Evolutionary conservation across 257 asterid species (phyloP).

Genomic region (Gardenia jasminoides): DNA sequence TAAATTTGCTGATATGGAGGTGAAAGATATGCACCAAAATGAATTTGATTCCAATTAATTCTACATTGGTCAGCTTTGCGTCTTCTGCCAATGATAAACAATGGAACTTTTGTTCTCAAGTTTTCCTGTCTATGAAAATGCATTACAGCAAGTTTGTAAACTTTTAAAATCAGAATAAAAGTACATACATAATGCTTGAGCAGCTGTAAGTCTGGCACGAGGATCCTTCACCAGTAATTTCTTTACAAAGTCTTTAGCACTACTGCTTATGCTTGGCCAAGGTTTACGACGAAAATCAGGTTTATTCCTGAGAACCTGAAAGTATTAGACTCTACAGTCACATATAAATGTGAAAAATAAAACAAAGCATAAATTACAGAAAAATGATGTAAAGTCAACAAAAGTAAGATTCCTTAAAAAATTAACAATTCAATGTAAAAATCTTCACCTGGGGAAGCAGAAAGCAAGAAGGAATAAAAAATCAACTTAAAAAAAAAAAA

Average conservation of each 20-base stretch:
- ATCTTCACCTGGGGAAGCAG: background rate
- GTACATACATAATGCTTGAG: slow-evolving; percentile 91
- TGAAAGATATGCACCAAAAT: background rate
- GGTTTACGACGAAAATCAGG: slow-evolving; percentile 98
- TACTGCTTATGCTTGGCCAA: slow-evolving; percentile 85
- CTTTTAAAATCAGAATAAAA: background rate
- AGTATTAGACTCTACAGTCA: slow-evolving; percentile 15
- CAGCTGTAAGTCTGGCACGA: slow-evolving; percentile 96
- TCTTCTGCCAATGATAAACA: background rate
- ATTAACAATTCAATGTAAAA: background rate
- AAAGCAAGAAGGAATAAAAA: background rate
- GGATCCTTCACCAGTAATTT: slow-evolving; percentile 90
- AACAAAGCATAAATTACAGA: background rate
- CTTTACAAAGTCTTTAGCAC: slow-evolving; percentile 95
- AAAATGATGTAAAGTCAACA: background rate
- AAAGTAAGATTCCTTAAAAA: background rate
- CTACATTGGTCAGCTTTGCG: background rate
- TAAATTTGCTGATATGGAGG: background rate
- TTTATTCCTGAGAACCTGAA: slow-evolving; percentile 80
- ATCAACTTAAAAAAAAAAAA: background rate
- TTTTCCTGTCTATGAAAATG: background rate
- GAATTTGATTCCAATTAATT: too few species aligned
- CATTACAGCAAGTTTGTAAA: background rate
- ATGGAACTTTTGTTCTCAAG: background rate
- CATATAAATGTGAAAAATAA: background rate